Conservation (phyloP, 2,329 filamentous ascomycete species). For the Trichophyton equinum region DNA sequence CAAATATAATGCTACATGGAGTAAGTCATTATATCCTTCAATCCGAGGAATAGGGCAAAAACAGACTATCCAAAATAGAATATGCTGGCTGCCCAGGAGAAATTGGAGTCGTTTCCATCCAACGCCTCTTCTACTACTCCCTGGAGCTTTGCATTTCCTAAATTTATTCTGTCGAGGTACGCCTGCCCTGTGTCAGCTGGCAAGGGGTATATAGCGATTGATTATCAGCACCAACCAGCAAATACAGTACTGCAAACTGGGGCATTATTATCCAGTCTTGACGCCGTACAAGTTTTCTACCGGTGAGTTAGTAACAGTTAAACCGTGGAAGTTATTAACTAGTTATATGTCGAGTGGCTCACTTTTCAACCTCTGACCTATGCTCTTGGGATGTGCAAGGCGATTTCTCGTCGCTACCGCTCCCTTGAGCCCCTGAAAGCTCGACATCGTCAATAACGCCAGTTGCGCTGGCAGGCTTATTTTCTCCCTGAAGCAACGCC, state of each 20-base stretch:
- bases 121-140: constrained; percentile 10
- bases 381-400: background rate
- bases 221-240: constrained; percentile 7
- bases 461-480: background rate
- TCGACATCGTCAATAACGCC: background rate
- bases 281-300: constrained; percentile 12
- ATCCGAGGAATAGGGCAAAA: background rate
- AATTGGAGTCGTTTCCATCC: constrained; percentile 8
- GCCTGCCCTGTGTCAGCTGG: constrained; percentile 4
- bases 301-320: background rate
- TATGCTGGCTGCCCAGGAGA: constrained; percentile 12
- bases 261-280: constrained; percentile 14
- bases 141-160: constrained; percentile 13
- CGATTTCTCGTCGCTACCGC: background rate
- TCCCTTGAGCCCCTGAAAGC: background rate
- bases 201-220: background rate
- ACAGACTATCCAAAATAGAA: constrained; percentile 15
- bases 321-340: background rate
- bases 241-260: constrained; percentile 11
- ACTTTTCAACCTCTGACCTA: constrained; percentile 10
- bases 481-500: background rate
- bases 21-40: constrained; percentile 2
- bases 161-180: constrained; percentile 13
- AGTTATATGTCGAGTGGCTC: background rate
- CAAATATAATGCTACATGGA: constrained; percentile 8